Evolutionary conservation across 805 yeast genomes (phyloP), one percentile per base, ranked within the genome.

Genomic region (Cephaloascus albidus): DNA sequence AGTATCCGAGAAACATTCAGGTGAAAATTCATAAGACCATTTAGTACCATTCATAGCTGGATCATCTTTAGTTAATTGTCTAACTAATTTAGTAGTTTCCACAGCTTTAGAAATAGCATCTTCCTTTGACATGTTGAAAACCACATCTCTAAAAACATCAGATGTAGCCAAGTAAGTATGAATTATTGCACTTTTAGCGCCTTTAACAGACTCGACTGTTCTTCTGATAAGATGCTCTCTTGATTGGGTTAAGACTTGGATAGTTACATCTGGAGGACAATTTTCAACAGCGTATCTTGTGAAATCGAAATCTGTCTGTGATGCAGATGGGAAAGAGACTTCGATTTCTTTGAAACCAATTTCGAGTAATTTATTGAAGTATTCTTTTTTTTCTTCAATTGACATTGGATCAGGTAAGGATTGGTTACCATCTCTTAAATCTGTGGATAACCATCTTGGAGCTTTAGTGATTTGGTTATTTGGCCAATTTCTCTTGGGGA

Each of bases 331-430:
- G 63, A 82, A 82, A 3, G 86, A 68, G 36, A 82, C 90, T 59
- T 82, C 90, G 50, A 82, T 82, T 62, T 82, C 90, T 54, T 82
- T 82, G 64, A 82, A 81, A 2, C 90, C 90, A 41, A 82, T 65
- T 42, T 81, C 85, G 6, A 81, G 50, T 48, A 82, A 65, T 58
- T 82, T 82, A 50, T 79, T 79, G 68, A 81, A 82, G 55, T 81
- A 81, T 51, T 76, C 80, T 53, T 81, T 80, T 61, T 82, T 82
- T 58, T 82, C 85, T 38, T 70, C 78, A 14, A 82, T 74, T 8
- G 82, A 70, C 90, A 82, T 82, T 20, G 90, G 90, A 61, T 82
- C 90, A 20, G 90, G 90, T 42, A 82, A 66, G 16, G 88, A 76
- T 57, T 82, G 90, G 61, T 82, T 82, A 45, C 90, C 90, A 53